Conservation (phyloP, 441 rosid species). For the Gossypium laxum region DNA sequence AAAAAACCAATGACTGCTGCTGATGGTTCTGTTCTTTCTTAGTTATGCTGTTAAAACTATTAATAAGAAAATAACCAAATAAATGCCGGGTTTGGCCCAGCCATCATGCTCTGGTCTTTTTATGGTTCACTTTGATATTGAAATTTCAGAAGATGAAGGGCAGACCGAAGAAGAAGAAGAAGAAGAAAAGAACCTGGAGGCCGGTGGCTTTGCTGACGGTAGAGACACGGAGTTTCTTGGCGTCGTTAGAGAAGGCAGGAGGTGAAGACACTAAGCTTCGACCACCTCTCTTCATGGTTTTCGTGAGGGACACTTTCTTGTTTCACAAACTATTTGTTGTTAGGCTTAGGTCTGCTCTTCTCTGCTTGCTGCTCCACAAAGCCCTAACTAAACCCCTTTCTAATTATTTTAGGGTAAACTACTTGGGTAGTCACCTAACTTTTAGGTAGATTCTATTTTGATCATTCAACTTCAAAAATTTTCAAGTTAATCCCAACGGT, state of each 20-base stretch:
- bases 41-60: neutral
- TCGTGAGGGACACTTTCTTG: neutral
- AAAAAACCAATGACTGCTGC: constrained; percentile 83
- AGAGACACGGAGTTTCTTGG: constrained; percentile 72
- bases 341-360: neutral
- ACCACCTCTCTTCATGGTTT: constrained; percentile 49
- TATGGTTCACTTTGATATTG: neutral
- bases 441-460: too few species aligned
- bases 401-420: too few species aligned
- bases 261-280: constrained; percentile 58
- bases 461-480: too few species aligned
- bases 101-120: neutral
- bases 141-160: neutral
- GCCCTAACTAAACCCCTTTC: neutral
- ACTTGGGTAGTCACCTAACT: too few species aligned
- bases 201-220: constrained; percentile 83
- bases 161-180: neutral
- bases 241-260: constrained; percentile 89
- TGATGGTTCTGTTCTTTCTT: constrained; percentile 74
- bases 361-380: neutral
- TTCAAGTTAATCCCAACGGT: too few species aligned
- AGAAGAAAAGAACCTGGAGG: constrained; percentile 41
- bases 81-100: neutral
- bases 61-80: neutral
- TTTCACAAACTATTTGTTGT: neutral